phyloP scores from a whole-genome alignment of 805 yeast species.

The Metschnikowia picachoensis region DNA sequence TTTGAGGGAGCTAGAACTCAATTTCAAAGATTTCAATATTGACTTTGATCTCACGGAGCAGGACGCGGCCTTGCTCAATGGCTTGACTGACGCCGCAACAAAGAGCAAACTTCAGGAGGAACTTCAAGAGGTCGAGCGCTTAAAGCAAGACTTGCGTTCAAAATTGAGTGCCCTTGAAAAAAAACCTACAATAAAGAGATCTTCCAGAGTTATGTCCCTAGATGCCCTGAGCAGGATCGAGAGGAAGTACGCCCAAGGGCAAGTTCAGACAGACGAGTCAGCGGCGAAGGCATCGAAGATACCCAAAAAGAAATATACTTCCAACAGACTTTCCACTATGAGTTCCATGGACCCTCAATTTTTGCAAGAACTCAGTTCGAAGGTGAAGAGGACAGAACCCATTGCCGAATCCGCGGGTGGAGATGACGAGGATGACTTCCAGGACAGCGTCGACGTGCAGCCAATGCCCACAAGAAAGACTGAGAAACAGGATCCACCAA shows the following conservation, averaged over 20 bases:
- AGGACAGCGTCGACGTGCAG: conserved; percentile 7
- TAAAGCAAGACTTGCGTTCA: conserved; percentile 37
- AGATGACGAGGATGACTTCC: conserved; percentile 11
- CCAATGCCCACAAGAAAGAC: background rate
- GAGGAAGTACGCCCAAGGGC: conserved; percentile 44
- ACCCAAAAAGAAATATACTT: conserved; percentile 26
- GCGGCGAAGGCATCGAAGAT: conserved; percentile 15
- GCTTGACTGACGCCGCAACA: conserved; percentile 30
- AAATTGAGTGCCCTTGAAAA: conserved; percentile 27
- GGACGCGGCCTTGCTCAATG: conserved; percentile 14
- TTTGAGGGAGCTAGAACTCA: conserved; percentile 62
- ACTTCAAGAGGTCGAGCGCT: conserved; percentile 38
- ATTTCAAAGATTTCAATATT: conserved; percentile 62
- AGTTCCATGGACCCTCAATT: conserved; percentile 46
- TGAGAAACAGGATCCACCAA: background rate
- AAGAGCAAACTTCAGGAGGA: conserved; percentile 39
- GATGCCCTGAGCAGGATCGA: conserved; percentile 34
- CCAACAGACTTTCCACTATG: conserved; percentile 31
- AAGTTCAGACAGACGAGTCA: conserved; percentile 22
- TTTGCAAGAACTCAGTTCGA: conserved; percentile 49
- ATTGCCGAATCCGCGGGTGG: conserved; percentile 23
- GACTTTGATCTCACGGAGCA: conserved; percentile 36
- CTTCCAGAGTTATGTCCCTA: conserved; percentile 7
- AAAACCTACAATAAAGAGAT: conserved; percentile 8
- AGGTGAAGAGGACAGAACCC: conserved; percentile 43